Conservation (phyloP, 352 stramenopile species). For the Phytophthora pluvialis region DNA sequence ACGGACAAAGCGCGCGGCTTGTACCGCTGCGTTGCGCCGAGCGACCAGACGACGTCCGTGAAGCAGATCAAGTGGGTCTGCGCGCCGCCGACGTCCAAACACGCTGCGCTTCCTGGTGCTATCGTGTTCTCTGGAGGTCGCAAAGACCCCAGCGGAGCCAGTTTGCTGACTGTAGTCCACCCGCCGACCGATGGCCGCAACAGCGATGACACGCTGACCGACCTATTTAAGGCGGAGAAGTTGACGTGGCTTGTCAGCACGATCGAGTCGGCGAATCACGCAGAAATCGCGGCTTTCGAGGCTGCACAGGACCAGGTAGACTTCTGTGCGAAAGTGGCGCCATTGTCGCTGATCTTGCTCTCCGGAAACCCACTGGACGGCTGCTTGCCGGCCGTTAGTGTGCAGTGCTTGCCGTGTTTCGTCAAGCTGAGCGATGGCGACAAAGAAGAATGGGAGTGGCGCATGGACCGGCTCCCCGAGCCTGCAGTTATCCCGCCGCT, state of each 20-base stretch:
- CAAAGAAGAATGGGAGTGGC: slow-evolving; percentile 81
- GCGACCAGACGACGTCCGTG: slow-evolving; percentile 30
- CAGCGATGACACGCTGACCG: slow-evolving; percentile 56
- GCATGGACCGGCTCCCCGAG: slow-evolving; percentile 42
- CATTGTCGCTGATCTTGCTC: slow-evolving; percentile 68
- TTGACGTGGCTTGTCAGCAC: slow-evolving; percentile 57
- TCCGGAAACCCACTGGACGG: slow-evolving; percentile 80
- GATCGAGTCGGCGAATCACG: slow-evolving; percentile 54
- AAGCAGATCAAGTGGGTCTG: slow-evolving; percentile 69
- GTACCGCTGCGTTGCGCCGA: slow-evolving; percentile 31
- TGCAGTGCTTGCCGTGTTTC: slow-evolving; percentile 73
- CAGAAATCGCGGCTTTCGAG: slow-evolving; percentile 58
- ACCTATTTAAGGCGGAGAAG: slow-evolving; percentile 64
- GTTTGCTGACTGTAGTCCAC: slow-evolving; percentile 53
- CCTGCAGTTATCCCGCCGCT: slow-evolving; percentile 44
- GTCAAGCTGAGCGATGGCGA: slow-evolving; percentile 57
- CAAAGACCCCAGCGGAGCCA: slow-evolving; percentile 21
- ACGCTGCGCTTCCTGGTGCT: slow-evolving; percentile 54
- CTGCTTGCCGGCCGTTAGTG: slow-evolving; percentile 59
- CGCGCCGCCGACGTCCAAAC: slow-evolving; percentile 59
- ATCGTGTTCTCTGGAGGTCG: slow-evolving; percentile 58
- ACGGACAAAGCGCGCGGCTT: slow-evolving; percentile 61
- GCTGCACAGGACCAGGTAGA: slow-evolving; percentile 64
- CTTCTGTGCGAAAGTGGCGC: slow-evolving; percentile 50
- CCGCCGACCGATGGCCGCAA: slow-evolving; percentile 36